Base-by-base conservation (phyloP, 164 flowering plant species). In the Nymphaea thermarum region DNA sequence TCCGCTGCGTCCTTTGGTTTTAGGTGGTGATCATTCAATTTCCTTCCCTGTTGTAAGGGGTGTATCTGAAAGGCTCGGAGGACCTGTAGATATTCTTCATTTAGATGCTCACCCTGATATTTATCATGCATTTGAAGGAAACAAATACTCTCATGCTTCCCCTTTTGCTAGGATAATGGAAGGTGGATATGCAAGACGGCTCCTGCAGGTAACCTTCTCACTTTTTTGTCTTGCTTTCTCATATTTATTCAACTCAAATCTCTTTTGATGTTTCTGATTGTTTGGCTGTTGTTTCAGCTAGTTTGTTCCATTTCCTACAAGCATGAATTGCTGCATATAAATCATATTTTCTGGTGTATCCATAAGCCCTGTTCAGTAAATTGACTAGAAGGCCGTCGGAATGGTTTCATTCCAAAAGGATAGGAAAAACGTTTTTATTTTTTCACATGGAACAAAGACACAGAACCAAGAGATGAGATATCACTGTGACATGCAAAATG, bases 91-190 rank as follows among this genome's bases (percentile, higher is more conserved):
- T 83, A 75, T 94, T 82, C 96, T 94, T 77, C 99, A 94, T 80
- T 77, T 94, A 4, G 99, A 94, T 87, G 99, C 99, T n/a, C 99
- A 94, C 80, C 99, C 99, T 72, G 99, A 94, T 77, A 90, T 87
- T 43, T 94, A 94, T 81, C 74, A 91, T 77, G 71, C 79, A 60
- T 94, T 91, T 78, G 99, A 94, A 81, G 99, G 99, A 75, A 94
- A 94, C 73, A 87, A 80, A 71, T 94, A 87, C 73, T 94, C 99
- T 7, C 99, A 94, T 80, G 99, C 99, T 53, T 94, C 99, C 75
- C 82, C 97, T 67, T 94, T 94, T 86, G 97, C 99, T 12, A 84
- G 99, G 62, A 94, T 94, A 25, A 91, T 94, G 99, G 99, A 94
- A 79, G 98, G 98, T 72, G 99, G 99, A 62, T 94, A 94, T 84